A percentile compares a stretch with the other conserved stretches of the same genome.
Conservation (phyloP, 805 yeast species). For the Naumovozyma castellii region DNA sequence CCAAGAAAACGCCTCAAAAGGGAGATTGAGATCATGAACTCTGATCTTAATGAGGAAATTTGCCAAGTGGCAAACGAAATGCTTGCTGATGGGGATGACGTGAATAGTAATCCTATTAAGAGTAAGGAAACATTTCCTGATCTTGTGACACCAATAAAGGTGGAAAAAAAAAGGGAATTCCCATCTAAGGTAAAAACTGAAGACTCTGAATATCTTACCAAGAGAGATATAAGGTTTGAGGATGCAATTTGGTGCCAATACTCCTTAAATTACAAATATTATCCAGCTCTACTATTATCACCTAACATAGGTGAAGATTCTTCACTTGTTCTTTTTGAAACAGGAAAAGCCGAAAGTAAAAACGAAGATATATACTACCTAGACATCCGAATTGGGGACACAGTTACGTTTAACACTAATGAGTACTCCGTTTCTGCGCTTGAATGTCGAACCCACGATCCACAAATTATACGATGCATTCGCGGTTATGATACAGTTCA, state of each 20-base stretch:
- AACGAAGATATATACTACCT: constrained; percentile 34
- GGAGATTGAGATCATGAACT: not conserved
- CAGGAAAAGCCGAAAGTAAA: constrained; percentile 12
- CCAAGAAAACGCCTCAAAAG: constrained; percentile 3
- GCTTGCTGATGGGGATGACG: too few species aligned
- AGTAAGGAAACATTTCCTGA: not conserved
- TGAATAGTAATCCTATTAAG: too few species aligned
- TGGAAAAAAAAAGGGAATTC: not conserved
- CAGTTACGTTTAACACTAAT: constrained; percentile 31
- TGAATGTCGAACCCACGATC: constrained; percentile 17
- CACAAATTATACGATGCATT: constrained; percentile 38
- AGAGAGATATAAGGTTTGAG: constrained; percentile 24
- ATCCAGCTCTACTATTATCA: constrained; percentile 38
- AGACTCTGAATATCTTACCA: constrained; percentile 15
- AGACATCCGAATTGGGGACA: constrained; percentile 52
- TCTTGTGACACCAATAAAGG: not conserved
- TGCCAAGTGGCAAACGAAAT: too few species aligned
- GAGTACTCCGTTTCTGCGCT: constrained; percentile 41
- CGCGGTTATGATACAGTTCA: constrained; percentile 51
- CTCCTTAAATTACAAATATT: constrained; percentile 35
- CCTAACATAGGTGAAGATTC: constrained; percentile 12
- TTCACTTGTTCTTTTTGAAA: constrained; percentile 17
- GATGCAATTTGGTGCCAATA: constrained; percentile 47
- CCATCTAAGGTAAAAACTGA: constrained; percentile 5
- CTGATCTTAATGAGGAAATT: not conserved